Conservation (phyloP, 2,329 filamentous ascomycete genomes). For the Fusarium nodosum region DNA sequence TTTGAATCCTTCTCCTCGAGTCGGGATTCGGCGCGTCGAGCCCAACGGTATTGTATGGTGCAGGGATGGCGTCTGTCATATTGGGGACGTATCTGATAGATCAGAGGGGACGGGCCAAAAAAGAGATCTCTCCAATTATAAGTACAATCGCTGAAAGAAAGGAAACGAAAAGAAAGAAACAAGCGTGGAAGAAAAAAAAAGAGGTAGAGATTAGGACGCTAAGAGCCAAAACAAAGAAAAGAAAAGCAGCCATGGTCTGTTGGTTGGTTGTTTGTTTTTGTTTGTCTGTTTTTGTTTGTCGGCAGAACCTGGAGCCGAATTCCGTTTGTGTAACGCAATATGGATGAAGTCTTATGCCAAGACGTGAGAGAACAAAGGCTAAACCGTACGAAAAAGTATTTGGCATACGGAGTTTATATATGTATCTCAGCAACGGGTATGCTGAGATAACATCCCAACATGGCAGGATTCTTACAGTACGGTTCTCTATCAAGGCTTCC, state of each 20-base stretch:
- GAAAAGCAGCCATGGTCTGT: background rate
- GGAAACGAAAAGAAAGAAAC: background rate
- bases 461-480: background rate
- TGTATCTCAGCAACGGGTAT: too few relatives aligned
- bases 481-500: constrained; percentile 13
- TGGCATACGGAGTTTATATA: too few relatives aligned
- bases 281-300: background rate
- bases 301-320: background rate
- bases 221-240: background rate
- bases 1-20: background rate
- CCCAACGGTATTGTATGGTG: too few relatives aligned
- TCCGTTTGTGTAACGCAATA: background rate
- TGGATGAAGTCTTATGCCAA: background rate
- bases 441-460: background rate
- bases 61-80: background rate
- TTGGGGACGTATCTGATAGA: background rate
- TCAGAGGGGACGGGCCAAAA: background rate
- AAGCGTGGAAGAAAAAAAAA: too few relatives aligned
- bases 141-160: background rate
- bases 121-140: background rate
- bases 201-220: background rate
- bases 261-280: background rate
- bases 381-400: too few relatives aligned
- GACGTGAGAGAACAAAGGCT: background rate
- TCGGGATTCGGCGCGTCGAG: too few relatives aligned